Evolutionary conservation across 371 early-diverging fungal genomes (phyloP).

Genomic region (Rhizopus delemar): DNA sequence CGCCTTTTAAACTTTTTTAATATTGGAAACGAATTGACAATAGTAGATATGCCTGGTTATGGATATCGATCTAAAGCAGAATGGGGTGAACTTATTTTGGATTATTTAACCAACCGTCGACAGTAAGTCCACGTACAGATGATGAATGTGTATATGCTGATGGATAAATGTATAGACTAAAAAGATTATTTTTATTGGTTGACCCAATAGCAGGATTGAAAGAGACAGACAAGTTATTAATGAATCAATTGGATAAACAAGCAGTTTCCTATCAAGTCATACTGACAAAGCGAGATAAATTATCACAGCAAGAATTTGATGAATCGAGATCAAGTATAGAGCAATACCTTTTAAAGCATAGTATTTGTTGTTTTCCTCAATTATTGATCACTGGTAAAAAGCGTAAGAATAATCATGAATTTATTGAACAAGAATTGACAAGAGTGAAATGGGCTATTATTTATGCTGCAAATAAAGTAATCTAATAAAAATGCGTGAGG

Average conservation of each 20-base stretch:
- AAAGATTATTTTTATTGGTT: conserved; percentile 64
- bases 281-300: conserved; percentile 67
- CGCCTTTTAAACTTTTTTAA: conserved; percentile 71
- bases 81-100: conserved; percentile 72
- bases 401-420: conserved; percentile 27
- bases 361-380: conserved; percentile 60
- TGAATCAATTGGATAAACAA: conserved; percentile 60
- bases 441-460: conserved; percentile 35
- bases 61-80: conserved; percentile 71
- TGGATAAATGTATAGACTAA: conserved; percentile 42
- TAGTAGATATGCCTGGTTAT: conserved; percentile 88
- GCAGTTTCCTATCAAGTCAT: conserved; percentile 64
- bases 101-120: conserved; percentile 59
- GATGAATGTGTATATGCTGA: background rate
- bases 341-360: conserved; percentile 42
- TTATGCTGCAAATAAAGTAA: conserved; percentile 20
- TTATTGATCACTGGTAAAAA: conserved; percentile 44
- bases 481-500: background rate
- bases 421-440: conserved; percentile 28
- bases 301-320: conserved; percentile 45
- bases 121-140: conserved; percentile 44
- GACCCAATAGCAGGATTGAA: conserved; percentile 74
- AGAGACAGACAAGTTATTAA: conserved; percentile 59
- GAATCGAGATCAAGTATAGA: conserved; percentile 47
- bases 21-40: conserved; percentile 53